Conservation (phyloP, 192 early-diverging fungal species). For the Piromyces finnis region DNA sequence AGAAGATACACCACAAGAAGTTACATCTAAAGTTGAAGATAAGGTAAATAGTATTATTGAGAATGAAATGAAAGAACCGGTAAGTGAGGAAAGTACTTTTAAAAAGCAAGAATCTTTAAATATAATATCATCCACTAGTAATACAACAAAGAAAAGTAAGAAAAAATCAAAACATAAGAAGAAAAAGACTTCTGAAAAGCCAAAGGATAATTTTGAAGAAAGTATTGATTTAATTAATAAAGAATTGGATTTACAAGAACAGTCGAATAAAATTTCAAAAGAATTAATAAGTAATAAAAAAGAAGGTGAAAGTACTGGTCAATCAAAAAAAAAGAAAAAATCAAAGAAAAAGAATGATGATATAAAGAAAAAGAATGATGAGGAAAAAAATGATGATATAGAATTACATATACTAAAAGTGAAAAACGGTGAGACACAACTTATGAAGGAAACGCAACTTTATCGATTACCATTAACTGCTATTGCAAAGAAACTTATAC, state of each 20-base stretch:
- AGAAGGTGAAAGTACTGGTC: neutral
- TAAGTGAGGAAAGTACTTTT: too few relatives aligned
- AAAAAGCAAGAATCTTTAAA: too few relatives aligned
- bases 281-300: neutral
- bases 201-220: neutral
- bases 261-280: neutral
- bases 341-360: neutral
- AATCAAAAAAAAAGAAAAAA: neutral
- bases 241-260: neutral
- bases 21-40: too few relatives aligned
- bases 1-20: neutral
- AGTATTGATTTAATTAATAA: neutral
- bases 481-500: neutral
- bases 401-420: neutral
- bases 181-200: neutral
- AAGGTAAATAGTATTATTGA: too few relatives aligned
- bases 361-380: neutral
- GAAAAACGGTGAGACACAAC: neutral
- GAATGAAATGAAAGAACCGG: too few relatives aligned
- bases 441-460: neutral
- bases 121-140: neutral
- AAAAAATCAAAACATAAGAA: neutral
- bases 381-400: neutral
- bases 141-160: neutral
- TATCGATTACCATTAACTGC: neutral